Evolutionary conservation across 495 filamentous ascomycete species (phyloP).

Genomic region (Neurospora hispaniola): DNA sequence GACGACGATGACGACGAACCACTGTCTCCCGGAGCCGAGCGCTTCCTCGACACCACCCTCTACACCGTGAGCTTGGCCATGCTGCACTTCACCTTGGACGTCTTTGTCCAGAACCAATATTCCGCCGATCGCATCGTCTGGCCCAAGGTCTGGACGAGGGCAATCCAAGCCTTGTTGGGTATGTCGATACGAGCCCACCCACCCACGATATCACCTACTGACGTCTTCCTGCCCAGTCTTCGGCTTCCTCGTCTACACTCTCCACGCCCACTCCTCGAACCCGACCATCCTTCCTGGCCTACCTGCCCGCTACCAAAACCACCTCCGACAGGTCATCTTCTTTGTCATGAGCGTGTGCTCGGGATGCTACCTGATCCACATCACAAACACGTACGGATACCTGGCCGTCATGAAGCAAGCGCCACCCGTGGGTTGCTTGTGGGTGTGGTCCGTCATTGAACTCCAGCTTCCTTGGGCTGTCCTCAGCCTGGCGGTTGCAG

Average conservation of each 20-base stretch:
- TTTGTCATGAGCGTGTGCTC: conserved; percentile 39
- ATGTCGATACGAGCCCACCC: conserved; percentile 8
- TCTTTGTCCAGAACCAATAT: conserved; percentile 89
- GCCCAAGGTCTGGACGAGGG: conserved; percentile 41
- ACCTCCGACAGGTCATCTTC: conserved; percentile 52
- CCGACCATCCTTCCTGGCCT: conserved; percentile 28
- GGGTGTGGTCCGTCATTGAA: conserved; percentile 91
- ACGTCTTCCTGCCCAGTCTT: conserved; percentile 38
- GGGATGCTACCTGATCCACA: conserved; percentile 69
- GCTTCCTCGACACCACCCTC: conserved; percentile 49
- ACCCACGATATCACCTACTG: neutral
- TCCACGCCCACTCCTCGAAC: conserved; percentile 43
- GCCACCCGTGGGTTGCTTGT: conserved; percentile 78
- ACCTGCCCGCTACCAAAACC: conserved; percentile 31
- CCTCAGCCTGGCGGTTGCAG: conserved; percentile 47
- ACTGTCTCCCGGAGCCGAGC: conserved; percentile 35
- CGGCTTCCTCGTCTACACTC: conserved; percentile 46
- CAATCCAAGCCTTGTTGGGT: conserved; percentile 41
- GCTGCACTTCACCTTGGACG: conserved; percentile 79
- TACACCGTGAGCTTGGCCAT: conserved; percentile 63
- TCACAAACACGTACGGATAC: conserved; percentile 70
- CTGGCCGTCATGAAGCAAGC: conserved; percentile 86
- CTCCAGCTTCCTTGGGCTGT: conserved; percentile 60
- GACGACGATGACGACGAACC: conserved; percentile 10
- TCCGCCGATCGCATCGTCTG: conserved; percentile 52